These are phyloP conservation scores for Eimeria falciformis DNA, from an alignment of 169 alveolate species.

Conservation along the genomic window DNA sequence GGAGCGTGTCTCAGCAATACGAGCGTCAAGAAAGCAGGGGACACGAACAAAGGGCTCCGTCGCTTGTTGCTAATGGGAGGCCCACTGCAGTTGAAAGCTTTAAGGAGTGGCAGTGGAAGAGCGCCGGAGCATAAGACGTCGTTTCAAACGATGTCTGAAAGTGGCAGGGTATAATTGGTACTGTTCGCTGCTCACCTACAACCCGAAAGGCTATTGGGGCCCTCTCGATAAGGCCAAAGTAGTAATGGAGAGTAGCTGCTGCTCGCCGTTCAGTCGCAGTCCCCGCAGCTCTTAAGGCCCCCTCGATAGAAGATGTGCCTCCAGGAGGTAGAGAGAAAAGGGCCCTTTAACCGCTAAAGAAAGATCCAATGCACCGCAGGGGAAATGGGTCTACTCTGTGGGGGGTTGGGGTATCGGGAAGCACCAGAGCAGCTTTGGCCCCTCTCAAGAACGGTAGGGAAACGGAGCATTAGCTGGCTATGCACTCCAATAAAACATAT, in stretches of 20 bases:
- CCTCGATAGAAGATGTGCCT: not conserved
- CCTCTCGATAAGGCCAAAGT: too few relatives aligned
- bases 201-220: too few relatives aligned
- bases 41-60: too few relatives aligned
- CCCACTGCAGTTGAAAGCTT: too few relatives aligned
- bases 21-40: not conserved
- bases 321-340: not conserved
- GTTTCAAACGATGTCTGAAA: too few relatives aligned
- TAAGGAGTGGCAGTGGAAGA: too few relatives aligned
- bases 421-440: not conserved
- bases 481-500: conserved; percentile 44
- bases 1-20: not conserved
- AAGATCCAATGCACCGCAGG: conserved; percentile 9
- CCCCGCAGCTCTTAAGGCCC: not conserved
- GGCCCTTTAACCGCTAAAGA: not conserved
- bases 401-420: not conserved
- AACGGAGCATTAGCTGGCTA: conserved; percentile 11
- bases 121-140: too few relatives aligned
- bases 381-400: not conserved
- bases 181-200: too few relatives aligned
- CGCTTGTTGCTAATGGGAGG: too few relatives aligned
- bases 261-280: too few relatives aligned
- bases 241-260: too few relatives aligned
- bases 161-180: too few relatives aligned
- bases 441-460: not conserved